These are phyloP conservation scores for Hevea brasiliensis DNA, from an alignment of 345 rosid species.

Conservation along the genomic window DNA sequence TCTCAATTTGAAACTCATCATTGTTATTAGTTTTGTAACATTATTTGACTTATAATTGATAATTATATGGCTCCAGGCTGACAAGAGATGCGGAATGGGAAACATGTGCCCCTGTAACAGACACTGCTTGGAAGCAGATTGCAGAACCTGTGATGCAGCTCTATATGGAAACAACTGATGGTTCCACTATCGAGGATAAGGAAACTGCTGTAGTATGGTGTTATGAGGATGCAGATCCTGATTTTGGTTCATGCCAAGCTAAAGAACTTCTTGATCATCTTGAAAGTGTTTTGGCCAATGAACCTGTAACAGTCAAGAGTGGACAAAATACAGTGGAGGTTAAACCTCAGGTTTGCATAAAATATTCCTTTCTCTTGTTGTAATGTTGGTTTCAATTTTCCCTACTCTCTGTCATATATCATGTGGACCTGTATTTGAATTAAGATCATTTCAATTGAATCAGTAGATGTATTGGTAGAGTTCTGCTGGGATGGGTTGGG, in stretches of 20 bases:
- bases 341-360: constrained; percentile 75
- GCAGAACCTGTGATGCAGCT: constrained; percentile 88
- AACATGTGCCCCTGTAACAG: constrained; percentile 55
- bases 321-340: constrained; percentile 81
- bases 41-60: constrained; percentile 12
- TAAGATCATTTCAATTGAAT: neutral
- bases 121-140: constrained; percentile 77
- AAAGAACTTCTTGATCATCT: constrained; percentile 92
- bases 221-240: constrained; percentile 90
- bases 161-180: constrained; percentile 83
- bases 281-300: constrained; percentile 86
- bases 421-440: neutral
- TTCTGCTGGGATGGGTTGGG: neutral
- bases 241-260: constrained; percentile 90
- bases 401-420: neutral
- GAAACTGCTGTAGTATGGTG: constrained; percentile 85
- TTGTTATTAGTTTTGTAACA: neutral
- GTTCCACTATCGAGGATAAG: constrained; percentile 82
- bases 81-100: constrained; percentile 69
- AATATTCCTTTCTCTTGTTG: neutral
- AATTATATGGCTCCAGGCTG: constrained; percentile 40
- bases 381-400: neutral
- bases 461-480: neutral
- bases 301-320: constrained; percentile 84
- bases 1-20: neutral